Evolutionary conservation across 768 basidiomycete genomes (phyloP), one percentile per base, ranked within the genome.

Genomic region (Pleurotus eryngii): DNA sequence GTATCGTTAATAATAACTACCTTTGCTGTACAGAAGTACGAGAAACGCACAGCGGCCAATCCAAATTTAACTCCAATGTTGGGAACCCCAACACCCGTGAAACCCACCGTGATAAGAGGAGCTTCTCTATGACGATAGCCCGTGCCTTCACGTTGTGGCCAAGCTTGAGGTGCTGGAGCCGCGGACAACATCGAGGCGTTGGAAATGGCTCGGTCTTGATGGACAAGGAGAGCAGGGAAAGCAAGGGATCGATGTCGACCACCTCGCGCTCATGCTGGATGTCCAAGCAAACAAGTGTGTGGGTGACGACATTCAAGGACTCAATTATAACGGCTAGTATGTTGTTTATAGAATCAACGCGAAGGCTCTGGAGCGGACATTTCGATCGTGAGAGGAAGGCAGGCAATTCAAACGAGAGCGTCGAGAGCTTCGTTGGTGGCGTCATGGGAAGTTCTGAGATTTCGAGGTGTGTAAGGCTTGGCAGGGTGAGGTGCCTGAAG

Each of bases 331-430:
- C 12, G 12, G n/a, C 11, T 14, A 53, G 22, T n/a, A 40, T 38
- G 51, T 53, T 40, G 38, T n/a, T 51, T 24, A 62, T 46, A 9
- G 59, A 50, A 39, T 62, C 59, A 30, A 47, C 40, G 43, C 58
- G 51, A 24, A 53, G 51, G 22, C 12, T 39, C 20, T 53, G 37
- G 24, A 53, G 51, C 12, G 51, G 51, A 39, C 51, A 53, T 24
- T 53, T 53, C 9, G 51, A 53, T 30, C 51, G 51, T 24, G 22
- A 30, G 51, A 53, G 27, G 40, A 53, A 53, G 30, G 37, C n/a
- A n/a, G 51, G 40, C 9, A 53, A 26, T 24, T 53, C 51, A 39
- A 24, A 9, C 12, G 38, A 20, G n/a, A 40, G 15, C 14, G 22
- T 15, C 12, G 51, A 37, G n/a, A 39, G 38, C 20, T 15, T 40